Conservation (phyloP, 78 protist genomes). For the Neovahlkampfia damariscottae region DNA sequence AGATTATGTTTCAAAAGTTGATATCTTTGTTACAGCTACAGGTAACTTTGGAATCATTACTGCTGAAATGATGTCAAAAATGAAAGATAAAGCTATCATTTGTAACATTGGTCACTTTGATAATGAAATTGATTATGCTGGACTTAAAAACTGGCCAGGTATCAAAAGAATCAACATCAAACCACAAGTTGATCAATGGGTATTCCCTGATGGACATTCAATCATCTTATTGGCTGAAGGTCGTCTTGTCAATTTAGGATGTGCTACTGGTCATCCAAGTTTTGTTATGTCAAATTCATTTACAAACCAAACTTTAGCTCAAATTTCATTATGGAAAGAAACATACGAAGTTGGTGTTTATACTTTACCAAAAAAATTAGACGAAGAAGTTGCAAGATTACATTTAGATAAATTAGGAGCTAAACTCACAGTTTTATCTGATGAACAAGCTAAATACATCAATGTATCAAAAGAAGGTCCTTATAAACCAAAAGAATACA, state of each 20-base stretch:
- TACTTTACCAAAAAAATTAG: constrained; percentile 92
- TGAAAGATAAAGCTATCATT: constrained; percentile 96
- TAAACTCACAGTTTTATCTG: constrained; percentile 74
- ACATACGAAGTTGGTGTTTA: constrained; percentile 48
- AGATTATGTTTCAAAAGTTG: constrained; percentile 51
- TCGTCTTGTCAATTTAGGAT: constrained; percentile 98
- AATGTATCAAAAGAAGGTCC: constrained; percentile 48
- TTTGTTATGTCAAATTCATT: constrained; percentile 98
- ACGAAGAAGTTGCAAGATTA: constrained; percentile 96
- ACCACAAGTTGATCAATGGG: constrained; percentile 93
- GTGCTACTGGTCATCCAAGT: constrained; percentile 99
- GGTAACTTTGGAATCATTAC: constrained; percentile 91
- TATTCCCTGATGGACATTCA: constrained; percentile 67
- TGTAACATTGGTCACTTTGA: constrained; percentile 99
- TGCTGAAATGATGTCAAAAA: constrained; percentile 71
- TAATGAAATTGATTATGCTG: constrained; percentile 93
- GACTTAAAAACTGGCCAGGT: constrained; percentile 57
- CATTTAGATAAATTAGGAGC: constrained; percentile 88
- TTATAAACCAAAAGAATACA: constrained; percentile 34
- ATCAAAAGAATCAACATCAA: constrained; percentile 87
- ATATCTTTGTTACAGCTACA: constrained; percentile 96
- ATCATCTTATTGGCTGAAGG: constrained; percentile 95
- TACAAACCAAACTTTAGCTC: constrained; percentile 97
- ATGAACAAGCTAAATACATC: constrained; percentile 77
- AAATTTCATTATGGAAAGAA: constrained; percentile 81